Evolutionary conservation across 352 stramenopile genomes (phyloP), one percentile per base, ranked within the genome.

Genomic region (Globisporangium megalacanthum): DNA sequence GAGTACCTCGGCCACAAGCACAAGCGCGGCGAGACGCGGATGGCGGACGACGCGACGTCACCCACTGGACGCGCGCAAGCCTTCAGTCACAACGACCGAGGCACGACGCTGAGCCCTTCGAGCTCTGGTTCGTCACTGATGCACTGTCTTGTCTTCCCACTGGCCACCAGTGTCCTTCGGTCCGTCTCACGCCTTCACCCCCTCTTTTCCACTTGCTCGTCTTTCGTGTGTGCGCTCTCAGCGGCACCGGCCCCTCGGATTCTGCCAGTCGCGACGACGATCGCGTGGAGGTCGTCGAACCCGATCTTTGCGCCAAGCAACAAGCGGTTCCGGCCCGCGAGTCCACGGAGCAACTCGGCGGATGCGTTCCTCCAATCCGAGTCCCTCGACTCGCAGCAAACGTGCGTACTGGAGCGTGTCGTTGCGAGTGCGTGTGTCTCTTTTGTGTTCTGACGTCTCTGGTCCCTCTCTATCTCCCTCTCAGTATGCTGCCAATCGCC

Each of bases 31-130:
- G 75, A 72, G 25, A 58, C 63, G 22, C 49, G 62, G 31, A 14
- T 72, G n/a, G 52, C 42, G 0, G 61, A 73, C 22, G 58, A 73
- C 37, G 61, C 65, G 50, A 70, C 49, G 25, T 83, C 73, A 15
- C 73, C 73, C 8, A 73, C 64, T 15, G 75, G 66, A 14, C 60
- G 74, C 44, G 83, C 66, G 63, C 64, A 83, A 42, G 58, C 66
- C 17, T 69, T 52, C 35, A 51, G 25, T 29, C 25, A 29, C 37
- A 54, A 41, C 19, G 62, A 62, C 22, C 52, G 58, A 20, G 46
- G 54, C 22, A 59, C 60, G 46, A 64, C 58, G 31, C 52, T 64
- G 29, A 64, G 58, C 41, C 58, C 58, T 35, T 29, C 46, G 2
- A 64, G 58, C 46, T 45, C 58, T 39, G 58, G 58, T 29, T 29